Conservation (phyloP, 495 filamentous ascomycete genomes). For the Talaromyces liani region DNA sequence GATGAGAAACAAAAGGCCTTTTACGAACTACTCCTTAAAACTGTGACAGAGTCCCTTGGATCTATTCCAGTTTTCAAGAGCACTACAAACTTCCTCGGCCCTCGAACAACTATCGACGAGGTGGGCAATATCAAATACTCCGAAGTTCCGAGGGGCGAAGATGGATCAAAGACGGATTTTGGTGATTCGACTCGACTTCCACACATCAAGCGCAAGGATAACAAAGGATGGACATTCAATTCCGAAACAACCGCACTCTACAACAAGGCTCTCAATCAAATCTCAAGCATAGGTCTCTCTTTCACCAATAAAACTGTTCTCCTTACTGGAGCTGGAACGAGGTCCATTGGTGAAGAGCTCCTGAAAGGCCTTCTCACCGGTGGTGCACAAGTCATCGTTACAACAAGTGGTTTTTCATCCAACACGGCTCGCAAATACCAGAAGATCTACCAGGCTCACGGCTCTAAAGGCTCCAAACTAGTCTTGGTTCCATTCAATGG, state of each 20-base stretch:
- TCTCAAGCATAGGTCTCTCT: background rate
- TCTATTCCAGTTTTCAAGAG: background rate
- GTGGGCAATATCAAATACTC: background rate
- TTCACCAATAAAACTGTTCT: constrained; percentile 12
- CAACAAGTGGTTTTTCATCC: constrained; percentile 14
- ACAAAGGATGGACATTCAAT: background rate
- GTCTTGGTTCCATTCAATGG: constrained; percentile 23
- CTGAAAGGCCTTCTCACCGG: constrained; percentile 15
- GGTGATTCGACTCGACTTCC: background rate
- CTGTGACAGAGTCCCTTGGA: background rate
- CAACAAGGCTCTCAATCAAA: background rate
- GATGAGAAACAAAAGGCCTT: background rate
- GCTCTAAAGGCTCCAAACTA: constrained; percentile 15
- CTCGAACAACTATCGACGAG: background rate
- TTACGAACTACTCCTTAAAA: background rate
- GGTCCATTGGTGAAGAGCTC: constrained; percentile 19
- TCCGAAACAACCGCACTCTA: background rate
- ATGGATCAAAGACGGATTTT: background rate
- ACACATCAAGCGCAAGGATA: background rate
- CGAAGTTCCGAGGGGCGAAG: background rate
- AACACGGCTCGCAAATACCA: constrained; percentile 10
- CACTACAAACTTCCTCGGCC: background rate
- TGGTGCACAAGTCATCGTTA: constrained; percentile 8
- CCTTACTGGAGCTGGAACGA: constrained; percentile 18
- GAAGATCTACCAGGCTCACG: constrained; percentile 14